Percentiles rank a stretch among this genome's conserved stretches.
Conservation (phyloP, 331 rosid genomes). For the Acacia concinna region DNA sequence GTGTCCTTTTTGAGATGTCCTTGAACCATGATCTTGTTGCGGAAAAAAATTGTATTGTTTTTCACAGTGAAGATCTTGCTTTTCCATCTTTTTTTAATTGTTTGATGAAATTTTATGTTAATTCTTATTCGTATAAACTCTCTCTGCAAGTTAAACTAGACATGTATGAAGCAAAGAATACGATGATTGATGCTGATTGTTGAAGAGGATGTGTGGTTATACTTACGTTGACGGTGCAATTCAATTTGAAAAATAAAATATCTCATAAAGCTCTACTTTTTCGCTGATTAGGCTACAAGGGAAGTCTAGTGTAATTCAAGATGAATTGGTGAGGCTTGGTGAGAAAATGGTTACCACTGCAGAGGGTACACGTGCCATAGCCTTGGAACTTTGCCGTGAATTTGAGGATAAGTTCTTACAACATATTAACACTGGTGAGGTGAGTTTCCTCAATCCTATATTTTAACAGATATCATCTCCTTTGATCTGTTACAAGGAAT, state of each 20-base stretch:
- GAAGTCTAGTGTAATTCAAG: conserved; percentile 89
- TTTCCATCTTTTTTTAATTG: not conserved
- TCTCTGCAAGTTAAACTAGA: not conserved
- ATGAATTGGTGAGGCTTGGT: conserved; percentile 94
- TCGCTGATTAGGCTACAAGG: conserved; percentile 77
- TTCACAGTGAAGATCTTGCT: not conserved
- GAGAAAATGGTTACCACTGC: conserved; percentile 83
- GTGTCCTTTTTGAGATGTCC: not conserved
- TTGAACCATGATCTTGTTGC: not conserved
- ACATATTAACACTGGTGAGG: conserved; percentile 91
- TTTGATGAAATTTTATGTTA: not conserved
- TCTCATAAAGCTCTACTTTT: conserved; percentile 6
- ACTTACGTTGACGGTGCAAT: not conserved
- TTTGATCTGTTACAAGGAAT: conserved; percentile 8
- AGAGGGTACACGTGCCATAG: conserved; percentile 96
- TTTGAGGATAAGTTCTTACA: conserved; percentile 95
- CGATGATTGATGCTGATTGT: not conserved
- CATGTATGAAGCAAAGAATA: not conserved
- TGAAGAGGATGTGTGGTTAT: not conserved
- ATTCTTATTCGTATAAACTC: not conserved
- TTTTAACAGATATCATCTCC: conserved; percentile 15
- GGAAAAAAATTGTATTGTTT: too few relatives aligned
- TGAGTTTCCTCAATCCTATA: conserved; percentile 38
- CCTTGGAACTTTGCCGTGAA: conserved; percentile 98
- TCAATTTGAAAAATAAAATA: not conserved